Conservation (phyloP, 2,329 filamentous ascomycete species). For the Aspergillus ruber region DNA sequence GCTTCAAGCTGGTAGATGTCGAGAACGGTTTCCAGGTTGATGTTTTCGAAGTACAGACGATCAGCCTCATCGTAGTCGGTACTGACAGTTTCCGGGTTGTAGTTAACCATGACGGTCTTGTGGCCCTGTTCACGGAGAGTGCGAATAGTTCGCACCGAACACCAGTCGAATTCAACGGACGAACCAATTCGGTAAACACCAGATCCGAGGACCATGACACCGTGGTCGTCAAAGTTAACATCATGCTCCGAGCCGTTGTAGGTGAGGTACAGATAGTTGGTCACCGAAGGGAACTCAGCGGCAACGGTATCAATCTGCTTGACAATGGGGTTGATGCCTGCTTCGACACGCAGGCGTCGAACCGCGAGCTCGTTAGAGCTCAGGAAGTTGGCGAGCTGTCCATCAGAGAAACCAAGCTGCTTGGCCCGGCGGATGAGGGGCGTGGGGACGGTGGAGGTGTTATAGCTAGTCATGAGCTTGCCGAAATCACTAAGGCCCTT, state of each 20-base stretch:
- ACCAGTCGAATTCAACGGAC: conserved; percentile 99
- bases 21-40: conserved; percentile 80
- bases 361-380: conserved; percentile 90
- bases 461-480: conserved; percentile 66
- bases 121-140: conserved; percentile 75
- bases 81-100: conserved; percentile 81
- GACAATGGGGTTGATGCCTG: conserved; percentile 78
- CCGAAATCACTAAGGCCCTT: conserved; percentile 87
- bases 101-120: conserved; percentile 97
- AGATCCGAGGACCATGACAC: conserved; percentile 92
- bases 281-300: conserved; percentile 88
- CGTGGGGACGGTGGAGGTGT: conserved; percentile 58
- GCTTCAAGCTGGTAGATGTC: conserved; percentile 89
- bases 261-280: conserved; percentile 94
- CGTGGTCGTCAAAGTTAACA: conserved; percentile 76
- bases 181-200: conserved; percentile 97
- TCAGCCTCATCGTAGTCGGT: conserved; percentile 96
- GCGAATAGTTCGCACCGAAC: conserved; percentile 86
- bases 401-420: conserved; percentile 87
- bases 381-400: conserved; percentile 89
- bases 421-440: conserved; percentile 76
- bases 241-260: conserved; percentile 90
- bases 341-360: conserved; percentile 74
- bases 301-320: conserved; percentile 99
- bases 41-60: conserved; percentile 91